A percentile compares a stretch with the other conserved stretches of the same genome.
phyloP scores from a whole-genome alignment of 306 rosid genomes.

The Dicorynia guianensis region DNA sequence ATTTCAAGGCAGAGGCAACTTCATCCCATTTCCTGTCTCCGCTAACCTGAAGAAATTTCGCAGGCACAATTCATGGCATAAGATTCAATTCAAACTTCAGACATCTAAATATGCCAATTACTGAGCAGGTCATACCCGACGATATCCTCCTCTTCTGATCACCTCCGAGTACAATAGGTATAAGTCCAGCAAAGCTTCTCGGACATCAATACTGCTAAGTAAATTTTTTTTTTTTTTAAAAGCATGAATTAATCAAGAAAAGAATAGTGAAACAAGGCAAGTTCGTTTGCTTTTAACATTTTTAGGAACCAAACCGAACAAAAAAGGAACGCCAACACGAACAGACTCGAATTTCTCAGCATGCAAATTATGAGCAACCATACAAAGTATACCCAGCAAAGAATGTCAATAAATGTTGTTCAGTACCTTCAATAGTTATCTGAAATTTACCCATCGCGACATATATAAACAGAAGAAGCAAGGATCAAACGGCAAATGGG shows the following conservation, averaged over 20 bases:
- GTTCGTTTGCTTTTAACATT: not conserved
- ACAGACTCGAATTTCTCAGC: constrained; percentile 12
- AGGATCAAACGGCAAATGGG: not conserved
- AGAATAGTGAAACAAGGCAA: not conserved
- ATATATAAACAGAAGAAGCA: not conserved
- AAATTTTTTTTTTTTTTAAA: no score
- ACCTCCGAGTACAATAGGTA: constrained; percentile 57
- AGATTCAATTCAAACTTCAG: not conserved
- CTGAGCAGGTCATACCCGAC: constrained; percentile 39
- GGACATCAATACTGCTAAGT: constrained; percentile 47
- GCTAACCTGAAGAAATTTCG: constrained; percentile 43
- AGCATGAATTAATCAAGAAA: no score
- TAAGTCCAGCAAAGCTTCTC: constrained; percentile 49
- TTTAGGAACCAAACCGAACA: not conserved
- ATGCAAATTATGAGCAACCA: not conserved
- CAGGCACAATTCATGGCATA: not conserved
- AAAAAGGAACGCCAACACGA: not conserved
- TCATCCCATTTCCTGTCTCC: constrained; percentile 55
- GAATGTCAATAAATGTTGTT: not conserved
- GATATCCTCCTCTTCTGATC: constrained; percentile 57
- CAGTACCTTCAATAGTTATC: not conserved
- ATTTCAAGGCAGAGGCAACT: constrained; percentile 46
- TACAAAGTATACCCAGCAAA: not conserved
- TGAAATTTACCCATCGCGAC: not conserved
- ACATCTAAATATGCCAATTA: not conserved